These are phyloP conservation scores for Coemansia sp. DNA, from an alignment of 192 early-diverging fungal genomes.

Conservation along the genomic window DNA sequence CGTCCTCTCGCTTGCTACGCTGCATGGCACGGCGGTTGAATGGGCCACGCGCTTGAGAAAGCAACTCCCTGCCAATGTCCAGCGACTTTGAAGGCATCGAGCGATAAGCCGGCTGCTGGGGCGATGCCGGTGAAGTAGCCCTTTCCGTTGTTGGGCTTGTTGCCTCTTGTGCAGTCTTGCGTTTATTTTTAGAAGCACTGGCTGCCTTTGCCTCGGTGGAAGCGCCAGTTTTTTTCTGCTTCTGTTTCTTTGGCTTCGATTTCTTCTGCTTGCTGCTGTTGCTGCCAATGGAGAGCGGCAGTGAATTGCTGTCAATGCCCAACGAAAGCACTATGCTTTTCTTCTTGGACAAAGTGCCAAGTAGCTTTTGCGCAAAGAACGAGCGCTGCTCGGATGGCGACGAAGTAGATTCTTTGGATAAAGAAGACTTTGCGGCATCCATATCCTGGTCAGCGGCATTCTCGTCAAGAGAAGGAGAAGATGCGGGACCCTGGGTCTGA, in stretches of 20 bases:
- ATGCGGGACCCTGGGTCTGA: background rate
- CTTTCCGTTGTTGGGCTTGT: background rate
- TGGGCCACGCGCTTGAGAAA: conserved; percentile 4
- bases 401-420: conserved; percentile 3
- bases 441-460: background rate
- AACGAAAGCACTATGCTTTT: background rate
- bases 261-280: too few species aligned
- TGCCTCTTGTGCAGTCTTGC: background rate
- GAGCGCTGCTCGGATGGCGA: background rate
- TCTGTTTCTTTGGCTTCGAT: background rate
- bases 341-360: background rate
- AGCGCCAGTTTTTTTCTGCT: background rate
- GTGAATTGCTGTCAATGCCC: background rate
- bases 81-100: conserved; percentile 37
- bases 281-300: background rate
- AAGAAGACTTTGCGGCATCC: background rate
- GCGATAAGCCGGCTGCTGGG: background rate
- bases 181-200: background rate
- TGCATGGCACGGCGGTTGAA: conserved; percentile 36
- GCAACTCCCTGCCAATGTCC: conserved; percentile 16
- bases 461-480: background rate
- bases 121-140: background rate
- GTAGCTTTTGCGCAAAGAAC: background rate
- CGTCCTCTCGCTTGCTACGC: conserved; percentile 40
- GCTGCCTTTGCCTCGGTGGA: background rate